Percentiles rank a stretch among this genome's conserved stretches.
Evolutionary conservation across 495 filamentous ascomycete species (phyloP).

Genomic region (Aspergillus steynii): DNA sequence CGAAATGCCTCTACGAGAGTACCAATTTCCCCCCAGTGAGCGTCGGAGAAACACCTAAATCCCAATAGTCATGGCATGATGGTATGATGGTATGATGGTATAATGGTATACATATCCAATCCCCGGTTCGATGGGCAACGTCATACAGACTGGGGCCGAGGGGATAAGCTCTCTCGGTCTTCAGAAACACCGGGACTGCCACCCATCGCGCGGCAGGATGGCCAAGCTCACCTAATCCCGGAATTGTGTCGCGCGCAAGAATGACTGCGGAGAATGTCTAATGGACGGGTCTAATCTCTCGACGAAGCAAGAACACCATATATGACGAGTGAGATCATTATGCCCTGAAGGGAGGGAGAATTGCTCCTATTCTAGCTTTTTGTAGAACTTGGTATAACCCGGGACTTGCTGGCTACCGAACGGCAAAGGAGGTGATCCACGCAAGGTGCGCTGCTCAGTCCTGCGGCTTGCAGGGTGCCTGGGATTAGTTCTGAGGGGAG

Average conservation of each 20-base stretch:
- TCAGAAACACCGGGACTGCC: background rate
- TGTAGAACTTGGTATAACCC: background rate
- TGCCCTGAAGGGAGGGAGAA: background rate
- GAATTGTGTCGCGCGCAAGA: background rate
- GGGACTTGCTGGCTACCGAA: background rate
- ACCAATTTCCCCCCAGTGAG: background rate
- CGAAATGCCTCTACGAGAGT: background rate
- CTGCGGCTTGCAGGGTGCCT: background rate
- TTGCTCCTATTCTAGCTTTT: background rate
- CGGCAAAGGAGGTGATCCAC: conserved; percentile 1
- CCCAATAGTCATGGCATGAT: background rate
- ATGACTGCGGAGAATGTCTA: background rate
- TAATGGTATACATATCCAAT: background rate
- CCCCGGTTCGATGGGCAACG: background rate
- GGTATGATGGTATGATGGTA: no score
- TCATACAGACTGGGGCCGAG: background rate
- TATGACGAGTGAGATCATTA: background rate
- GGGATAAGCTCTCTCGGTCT: background rate
- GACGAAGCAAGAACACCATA: background rate
- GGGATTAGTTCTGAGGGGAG: background rate
- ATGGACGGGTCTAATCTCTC: background rate
- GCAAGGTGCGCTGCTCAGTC: conserved; percentile 5
- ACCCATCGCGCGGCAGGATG: background rate
- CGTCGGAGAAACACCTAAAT: background rate
- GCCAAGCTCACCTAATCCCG: background rate